A percentile compares a stretch with the other conserved stretches of the same genome.
Evolutionary conservation across 441 rosid species (phyloP).

Genomic region (Arabidopsis lyrata): DNA sequence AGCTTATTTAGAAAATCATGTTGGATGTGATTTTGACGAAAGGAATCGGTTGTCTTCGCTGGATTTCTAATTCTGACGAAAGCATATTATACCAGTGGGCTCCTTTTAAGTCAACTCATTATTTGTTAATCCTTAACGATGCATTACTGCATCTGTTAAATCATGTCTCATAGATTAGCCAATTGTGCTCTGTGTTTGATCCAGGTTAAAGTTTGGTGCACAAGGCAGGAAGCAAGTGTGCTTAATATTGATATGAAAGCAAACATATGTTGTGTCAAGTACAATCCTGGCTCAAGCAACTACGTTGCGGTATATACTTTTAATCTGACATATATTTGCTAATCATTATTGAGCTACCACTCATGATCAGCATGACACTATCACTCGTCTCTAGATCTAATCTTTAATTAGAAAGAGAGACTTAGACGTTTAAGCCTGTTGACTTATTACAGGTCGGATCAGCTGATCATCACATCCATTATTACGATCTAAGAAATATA

Average conservation of each 20-base stretch:
- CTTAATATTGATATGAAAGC: constrained; percentile 98
- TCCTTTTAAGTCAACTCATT: background rate
- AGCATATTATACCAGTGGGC: background rate
- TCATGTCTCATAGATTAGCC: constrained; percentile 2
- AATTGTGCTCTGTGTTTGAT: constrained; percentile 25
- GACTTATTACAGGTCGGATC: constrained; percentile 84
- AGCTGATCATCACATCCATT: constrained; percentile 96
- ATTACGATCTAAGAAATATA: constrained; percentile 86
- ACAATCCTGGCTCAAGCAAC: constrained; percentile 98
- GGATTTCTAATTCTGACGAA: constrained; percentile 5
- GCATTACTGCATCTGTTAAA: background rate
- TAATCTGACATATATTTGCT: constrained; percentile 25
- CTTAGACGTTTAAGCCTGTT: constrained; percentile 23
- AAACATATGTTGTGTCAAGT: constrained; percentile 97
- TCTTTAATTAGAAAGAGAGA: constrained; percentile 10
- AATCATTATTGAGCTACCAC: constrained; percentile 17
- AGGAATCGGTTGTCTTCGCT: constrained; percentile 1
- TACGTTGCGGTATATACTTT: constrained; percentile 78
- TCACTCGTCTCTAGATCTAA: constrained; percentile 18
- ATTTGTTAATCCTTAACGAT: background rate
- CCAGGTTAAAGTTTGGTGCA: constrained; percentile 99
- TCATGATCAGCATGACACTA: constrained; percentile 23
- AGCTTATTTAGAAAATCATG: background rate
- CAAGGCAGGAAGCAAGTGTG: constrained; percentile 94
- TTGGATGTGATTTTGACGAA: constrained; percentile 22